Evolutionary conservation across 352 stramenopile genomes (phyloP).

Genomic region (Phytophthora capsici): DNA sequence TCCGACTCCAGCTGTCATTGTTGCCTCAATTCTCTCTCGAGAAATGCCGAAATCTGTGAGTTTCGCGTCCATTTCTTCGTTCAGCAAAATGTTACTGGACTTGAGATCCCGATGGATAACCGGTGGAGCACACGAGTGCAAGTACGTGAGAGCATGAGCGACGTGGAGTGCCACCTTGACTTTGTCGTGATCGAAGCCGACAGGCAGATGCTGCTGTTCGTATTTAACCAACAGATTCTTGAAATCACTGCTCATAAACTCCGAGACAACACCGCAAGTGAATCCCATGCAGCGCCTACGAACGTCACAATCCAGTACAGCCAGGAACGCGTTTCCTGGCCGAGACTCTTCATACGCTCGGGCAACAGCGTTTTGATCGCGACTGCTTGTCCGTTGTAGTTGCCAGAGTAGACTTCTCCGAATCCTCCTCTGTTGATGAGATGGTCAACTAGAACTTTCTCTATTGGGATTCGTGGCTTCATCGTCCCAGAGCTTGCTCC

Average conservation of each 20-base stretch:
- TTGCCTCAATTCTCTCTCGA: constrained; percentile 26
- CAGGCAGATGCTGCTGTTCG: constrained; percentile 18
- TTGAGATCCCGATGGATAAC: constrained; percentile 29
- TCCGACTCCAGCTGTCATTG: constrained; percentile 35
- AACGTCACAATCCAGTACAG: constrained; percentile 14
- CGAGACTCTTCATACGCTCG: constrained; percentile 28
- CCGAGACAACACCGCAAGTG: constrained; percentile 38
- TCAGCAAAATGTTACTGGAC: constrained; percentile 33
- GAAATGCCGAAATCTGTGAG: constrained; percentile 38
- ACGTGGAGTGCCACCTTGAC: constrained; percentile 31
- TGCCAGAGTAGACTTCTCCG: constrained; percentile 32
- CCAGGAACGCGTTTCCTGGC: constrained; percentile 34
- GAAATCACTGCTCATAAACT: constrained; percentile 50
- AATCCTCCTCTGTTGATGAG: constrained; percentile 33
- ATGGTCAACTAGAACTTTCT: constrained; percentile 15
- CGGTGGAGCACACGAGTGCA: constrained; percentile 34
- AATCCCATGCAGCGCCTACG: constrained; percentile 45
- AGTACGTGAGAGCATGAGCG: constrained; percentile 35
- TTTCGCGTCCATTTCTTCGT: constrained; percentile 26
- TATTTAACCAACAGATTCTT: constrained; percentile 33
- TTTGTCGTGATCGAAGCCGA: constrained; percentile 33
- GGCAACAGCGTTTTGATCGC: constrained; percentile 35
- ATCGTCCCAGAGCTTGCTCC: constrained; percentile 33
- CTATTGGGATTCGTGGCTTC: constrained; percentile 19
- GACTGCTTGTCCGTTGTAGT: constrained; percentile 30